Conservation (phyloP, 2,329 filamentous ascomycete species). For the Huntiella abstrusa region DNA sequence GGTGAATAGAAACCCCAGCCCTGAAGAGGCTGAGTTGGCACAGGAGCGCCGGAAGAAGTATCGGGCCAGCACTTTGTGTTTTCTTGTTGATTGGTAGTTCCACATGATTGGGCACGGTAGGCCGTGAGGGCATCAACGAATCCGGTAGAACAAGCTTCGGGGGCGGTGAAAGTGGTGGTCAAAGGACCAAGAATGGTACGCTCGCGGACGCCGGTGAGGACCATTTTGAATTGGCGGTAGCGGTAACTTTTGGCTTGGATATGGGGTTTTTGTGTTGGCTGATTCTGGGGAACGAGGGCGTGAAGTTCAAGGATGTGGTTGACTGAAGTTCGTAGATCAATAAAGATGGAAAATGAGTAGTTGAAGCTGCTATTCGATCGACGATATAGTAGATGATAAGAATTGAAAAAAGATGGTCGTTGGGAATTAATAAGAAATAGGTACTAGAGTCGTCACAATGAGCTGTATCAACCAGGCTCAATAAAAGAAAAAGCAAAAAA, state of each 20-base stretch:
- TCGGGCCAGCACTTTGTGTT: constrained; percentile 9
- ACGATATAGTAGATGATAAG: neutral
- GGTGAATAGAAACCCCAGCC: constrained; percentile 22
- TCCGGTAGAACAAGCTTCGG: constrained; percentile 10
- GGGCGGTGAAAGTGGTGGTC: constrained; percentile 13
- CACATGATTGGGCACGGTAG: constrained; percentile 7
- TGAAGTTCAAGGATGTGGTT: neutral
- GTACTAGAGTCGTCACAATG: neutral
- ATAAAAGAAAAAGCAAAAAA: neutral
- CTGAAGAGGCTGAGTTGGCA: constrained; percentile 13
- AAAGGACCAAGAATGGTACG: constrained; percentile 12
- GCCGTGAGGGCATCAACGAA: constrained; percentile 7
- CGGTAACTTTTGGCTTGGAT: neutral
- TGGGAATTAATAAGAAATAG: neutral
- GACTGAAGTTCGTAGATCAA: neutral
- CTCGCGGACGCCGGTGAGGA: constrained; percentile 6
- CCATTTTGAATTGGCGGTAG: constrained; percentile 5
- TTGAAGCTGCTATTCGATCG: too few relatives aligned
- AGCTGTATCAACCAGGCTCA: neutral
- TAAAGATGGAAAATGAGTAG: too few relatives aligned
- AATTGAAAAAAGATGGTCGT: neutral
- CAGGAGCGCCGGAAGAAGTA: constrained; percentile 6
- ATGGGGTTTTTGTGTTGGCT: neutral
- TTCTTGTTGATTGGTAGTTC: constrained; percentile 8
- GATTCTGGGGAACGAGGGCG: neutral